These are phyloP conservation scores for Graphiopsis chlorocephala DNA, from an alignment of 2,329 filamentous ascomycete genomes.

Conservation along the genomic window DNA sequence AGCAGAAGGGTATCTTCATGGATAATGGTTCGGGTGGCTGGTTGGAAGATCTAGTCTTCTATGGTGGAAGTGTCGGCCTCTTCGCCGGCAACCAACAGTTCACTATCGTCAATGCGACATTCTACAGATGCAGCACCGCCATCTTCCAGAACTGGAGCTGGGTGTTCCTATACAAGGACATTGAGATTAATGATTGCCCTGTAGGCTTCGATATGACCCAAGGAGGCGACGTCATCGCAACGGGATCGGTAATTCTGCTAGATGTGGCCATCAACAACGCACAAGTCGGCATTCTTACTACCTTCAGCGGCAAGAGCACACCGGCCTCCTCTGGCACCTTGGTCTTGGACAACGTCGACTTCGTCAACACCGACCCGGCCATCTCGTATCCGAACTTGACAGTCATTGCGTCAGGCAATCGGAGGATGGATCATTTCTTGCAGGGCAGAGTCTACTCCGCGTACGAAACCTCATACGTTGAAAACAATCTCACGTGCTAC, in stretches of 20 bases:
- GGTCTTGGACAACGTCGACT: conserved; percentile 85
- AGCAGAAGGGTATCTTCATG: conserved; percentile 60
- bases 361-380: conserved; percentile 60
- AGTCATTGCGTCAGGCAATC: conserved; percentile 65
- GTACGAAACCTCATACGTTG: conserved; percentile 33
- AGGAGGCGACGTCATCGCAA: conserved; percentile 50
- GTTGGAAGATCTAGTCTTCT: conserved; percentile 79
- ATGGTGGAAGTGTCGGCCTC: conserved; percentile 73
- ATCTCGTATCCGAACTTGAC: conserved; percentile 59
- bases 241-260: conserved; percentile 77
- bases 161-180: conserved; percentile 76
- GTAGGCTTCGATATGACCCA: conserved; percentile 74
- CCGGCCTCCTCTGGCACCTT: conserved; percentile 73
- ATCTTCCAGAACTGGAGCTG: conserved; percentile 93
- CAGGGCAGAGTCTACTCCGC: conserved; percentile 69
- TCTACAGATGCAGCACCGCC: conserved; percentile 78
- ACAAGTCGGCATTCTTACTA: conserved; percentile 72
- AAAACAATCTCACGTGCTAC: conserved; percentile 30
- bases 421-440: conserved; percentile 63
- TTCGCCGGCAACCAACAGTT: conserved; percentile 87
- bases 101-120: conserved; percentile 76
- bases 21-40: conserved; percentile 69
- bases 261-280: conserved; percentile 78
- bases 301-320: conserved; percentile 58
- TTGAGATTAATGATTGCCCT: conserved; percentile 57